Percentiles rank a stretch among this genome's conserved stretches.
phyloP scores from a whole-genome alignment of 169 alveolate genomes.

The Plasmodium cynomolgi region DNA sequence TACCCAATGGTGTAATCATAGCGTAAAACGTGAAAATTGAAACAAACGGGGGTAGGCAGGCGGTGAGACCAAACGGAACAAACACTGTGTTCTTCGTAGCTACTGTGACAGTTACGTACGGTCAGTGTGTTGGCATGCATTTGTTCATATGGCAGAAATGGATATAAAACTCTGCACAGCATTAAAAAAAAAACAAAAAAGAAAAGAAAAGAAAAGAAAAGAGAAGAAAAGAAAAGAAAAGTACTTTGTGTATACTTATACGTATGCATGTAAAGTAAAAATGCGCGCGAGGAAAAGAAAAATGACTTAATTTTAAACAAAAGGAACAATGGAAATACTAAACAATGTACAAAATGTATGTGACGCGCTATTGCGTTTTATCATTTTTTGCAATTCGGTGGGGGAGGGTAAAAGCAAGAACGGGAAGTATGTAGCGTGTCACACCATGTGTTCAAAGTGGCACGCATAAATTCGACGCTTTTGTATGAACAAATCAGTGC shows the following conservation, averaged over 20 bases:
- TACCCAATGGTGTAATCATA: constrained; percentile 22
- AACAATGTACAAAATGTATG: not conserved
- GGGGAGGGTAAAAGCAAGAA: not conserved
- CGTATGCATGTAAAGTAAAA: not conserved
- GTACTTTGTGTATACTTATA: not conserved
- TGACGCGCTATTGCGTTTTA: not conserved
- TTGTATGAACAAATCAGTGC: not conserved
- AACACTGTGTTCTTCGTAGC: not conserved
- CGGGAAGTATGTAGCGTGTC: not conserved
- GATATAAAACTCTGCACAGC: not conserved
- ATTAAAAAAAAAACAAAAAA: not conserved
- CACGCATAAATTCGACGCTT: not conserved
- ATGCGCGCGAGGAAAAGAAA: not conserved
- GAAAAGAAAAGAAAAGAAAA: not conserved
- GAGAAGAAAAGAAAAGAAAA: too few species aligned
- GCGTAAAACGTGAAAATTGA: not conserved
- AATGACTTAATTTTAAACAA: not conserved
- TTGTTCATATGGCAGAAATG: not conserved
- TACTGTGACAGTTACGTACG: not conserved
- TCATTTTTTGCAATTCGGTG: not conserved
- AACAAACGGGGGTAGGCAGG: not conserved
- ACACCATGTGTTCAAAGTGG: not conserved
- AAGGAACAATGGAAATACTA: not conserved
- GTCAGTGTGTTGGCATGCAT: not conserved
- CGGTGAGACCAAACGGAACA: not conserved